phyloP scores from a whole-genome alignment of 2,329 filamentous ascomycete species.

The Rhynchosporium graminicola region DNA sequence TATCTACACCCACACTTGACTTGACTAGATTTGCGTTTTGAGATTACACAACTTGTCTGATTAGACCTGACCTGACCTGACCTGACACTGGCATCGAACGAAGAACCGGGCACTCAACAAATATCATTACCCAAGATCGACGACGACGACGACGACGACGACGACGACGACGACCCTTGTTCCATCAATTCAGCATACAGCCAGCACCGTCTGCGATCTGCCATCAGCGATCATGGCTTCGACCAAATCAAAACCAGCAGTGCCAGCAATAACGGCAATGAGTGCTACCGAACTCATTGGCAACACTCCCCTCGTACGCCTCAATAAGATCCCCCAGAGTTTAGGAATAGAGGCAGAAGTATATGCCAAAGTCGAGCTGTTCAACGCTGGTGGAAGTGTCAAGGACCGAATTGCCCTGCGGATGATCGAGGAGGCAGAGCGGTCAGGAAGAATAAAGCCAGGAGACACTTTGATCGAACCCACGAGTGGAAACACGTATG shows the following conservation, averaged over 20 bases:
- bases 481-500: constrained; percentile 95
- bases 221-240: constrained; percentile 23
- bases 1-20: too few relatives aligned
- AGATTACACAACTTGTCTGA: too few relatives aligned
- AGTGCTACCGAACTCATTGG: constrained; percentile 87
- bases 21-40: too few relatives aligned
- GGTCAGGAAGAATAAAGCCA: constrained; percentile 88
- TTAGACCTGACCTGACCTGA: too few relatives aligned
- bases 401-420: constrained; percentile 95
- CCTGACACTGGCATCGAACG: too few relatives aligned
- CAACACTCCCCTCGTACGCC: constrained; percentile 89
- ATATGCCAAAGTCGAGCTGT: constrained; percentile 88
- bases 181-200: too few relatives aligned
- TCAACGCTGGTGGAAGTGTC: constrained; percentile 91
- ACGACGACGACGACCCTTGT: too few relatives aligned
- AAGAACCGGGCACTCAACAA: too few relatives aligned
- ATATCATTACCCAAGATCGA: too few relatives aligned
- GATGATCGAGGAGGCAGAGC: constrained; percentile 97
- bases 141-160: too few relatives aligned
- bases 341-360: constrained; percentile 86
- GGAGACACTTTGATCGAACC: constrained; percentile 97
- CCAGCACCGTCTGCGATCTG: not conserved
- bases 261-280: constrained; percentile 44
- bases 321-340: constrained; percentile 91
- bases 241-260: constrained; percentile 33